Conservation (phyloP, 2,329 filamentous ascomycete species). For the Exserohilum rostratum region DNA sequence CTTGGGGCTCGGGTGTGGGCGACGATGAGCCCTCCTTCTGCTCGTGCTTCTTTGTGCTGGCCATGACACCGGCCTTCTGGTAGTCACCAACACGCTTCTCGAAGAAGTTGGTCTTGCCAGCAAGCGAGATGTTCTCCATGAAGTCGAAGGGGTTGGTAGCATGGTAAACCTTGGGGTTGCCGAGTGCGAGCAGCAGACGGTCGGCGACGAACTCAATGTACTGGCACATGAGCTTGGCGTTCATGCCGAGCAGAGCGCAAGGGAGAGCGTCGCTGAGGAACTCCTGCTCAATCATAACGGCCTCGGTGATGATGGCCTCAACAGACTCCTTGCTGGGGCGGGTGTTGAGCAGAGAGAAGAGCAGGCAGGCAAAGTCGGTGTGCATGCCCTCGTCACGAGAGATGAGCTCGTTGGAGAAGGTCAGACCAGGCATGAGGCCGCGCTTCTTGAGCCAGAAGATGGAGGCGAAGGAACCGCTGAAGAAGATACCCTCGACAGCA, state of each 20-base stretch:
- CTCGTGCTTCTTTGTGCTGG: constrained; percentile 78
- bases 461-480: constrained; percentile 96
- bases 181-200: constrained; percentile 87
- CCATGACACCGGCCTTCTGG: constrained; percentile 99
- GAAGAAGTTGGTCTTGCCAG: constrained; percentile 99
- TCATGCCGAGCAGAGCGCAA: constrained; percentile 94
- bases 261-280: constrained; percentile 96
- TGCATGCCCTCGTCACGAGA: constrained; percentile 99
- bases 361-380: constrained; percentile 96
- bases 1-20: constrained; percentile 53
- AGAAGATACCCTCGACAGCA: constrained; percentile 99
- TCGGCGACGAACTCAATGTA: constrained; percentile 99
- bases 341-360: constrained; percentile 97
- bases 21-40: constrained; percentile 51
- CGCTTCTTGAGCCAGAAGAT: constrained; percentile 99
- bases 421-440: constrained; percentile 96
- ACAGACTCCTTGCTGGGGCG: constrained; percentile 83
- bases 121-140: constrained; percentile 99
- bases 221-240: constrained; percentile 95
- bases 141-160: constrained; percentile 97
- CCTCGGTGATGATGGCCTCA: constrained; percentile 88
- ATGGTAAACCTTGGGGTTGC: constrained; percentile 94
- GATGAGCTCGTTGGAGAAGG: constrained; percentile 99
- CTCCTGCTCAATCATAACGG: constrained; percentile 93
- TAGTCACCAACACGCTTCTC: constrained; percentile 99